Evolutionary conservation across 768 basidiomycete genomes (phyloP), one percentile per base, ranked within the genome.

Genomic region (Rubroboletus pulcherrimus): DNA sequence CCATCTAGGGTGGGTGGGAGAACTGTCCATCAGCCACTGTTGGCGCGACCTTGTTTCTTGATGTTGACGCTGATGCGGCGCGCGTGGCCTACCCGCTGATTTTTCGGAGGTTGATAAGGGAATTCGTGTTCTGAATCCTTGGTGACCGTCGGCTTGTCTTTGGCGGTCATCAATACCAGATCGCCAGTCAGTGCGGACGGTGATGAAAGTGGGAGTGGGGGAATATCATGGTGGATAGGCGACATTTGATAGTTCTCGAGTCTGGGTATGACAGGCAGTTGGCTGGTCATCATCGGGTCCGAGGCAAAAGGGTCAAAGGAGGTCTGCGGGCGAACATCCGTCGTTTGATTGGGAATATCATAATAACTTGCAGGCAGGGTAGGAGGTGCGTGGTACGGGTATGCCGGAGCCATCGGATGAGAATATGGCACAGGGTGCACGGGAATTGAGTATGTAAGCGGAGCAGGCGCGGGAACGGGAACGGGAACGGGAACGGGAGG

Each of bases 51-150:
- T 0, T 56, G 54, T 45, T 71, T 72, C 63, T 71, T 74, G 63
- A 75, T 53, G 40, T 65, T 56, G 54, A 77, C 71, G 54, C 73
- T 78, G 56, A 77, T 66, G 14, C 77, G 73, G 30, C 72, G 68
- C 12, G 73, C 70, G 39, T 78, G 76, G 6, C 77, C 76, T 2
- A 64, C 59, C n/a, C 57, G 66, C 54, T 71, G 69, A 40, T 63
- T 54, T 51, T 63, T 66, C 21, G 68, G 70, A 24, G 74, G 70
- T 9, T 60, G 62, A 58, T 73, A 74, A 12, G 76, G 69, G 21
- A 71, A 71, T 24, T 67, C 65, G 31, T 60, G 43, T n/a, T 26
- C 34, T 17, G 21, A 33, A 33, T 57, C 61, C 17, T 48, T 24
- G 2, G 40, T 35, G n/a, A 21, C 50, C 49, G 49, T 49, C 5